phyloP scores from a whole-genome alignment of 169 alveolate species.

The Cryptosporidium felis region DNA sequence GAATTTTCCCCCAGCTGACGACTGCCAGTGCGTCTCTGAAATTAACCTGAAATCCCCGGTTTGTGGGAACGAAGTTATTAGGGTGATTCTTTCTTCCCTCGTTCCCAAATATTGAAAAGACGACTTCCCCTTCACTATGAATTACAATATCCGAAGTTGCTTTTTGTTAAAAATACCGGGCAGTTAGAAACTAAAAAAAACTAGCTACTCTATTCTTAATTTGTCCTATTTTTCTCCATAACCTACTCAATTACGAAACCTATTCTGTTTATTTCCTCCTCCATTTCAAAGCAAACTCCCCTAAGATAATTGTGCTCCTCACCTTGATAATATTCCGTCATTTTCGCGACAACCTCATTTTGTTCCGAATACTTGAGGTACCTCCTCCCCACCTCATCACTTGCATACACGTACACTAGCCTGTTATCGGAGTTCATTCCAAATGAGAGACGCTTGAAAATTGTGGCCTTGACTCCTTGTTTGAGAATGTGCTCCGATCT shows the following conservation, averaged over 20 bases:
- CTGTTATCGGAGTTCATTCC: background rate
- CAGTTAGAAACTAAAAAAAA: background rate
- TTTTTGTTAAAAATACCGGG: no score
- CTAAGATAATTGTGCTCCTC: conserved; percentile 15
- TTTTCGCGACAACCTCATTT: background rate
- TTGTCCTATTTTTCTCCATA: background rate
- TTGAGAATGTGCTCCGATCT: background rate
- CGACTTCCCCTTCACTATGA: no score
- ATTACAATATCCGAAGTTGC: no score
- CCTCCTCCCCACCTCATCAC: conserved; percentile 46
- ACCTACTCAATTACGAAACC: conserved; percentile 65
- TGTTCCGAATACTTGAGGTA: conserved; percentile 1
- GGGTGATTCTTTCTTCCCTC: no score
- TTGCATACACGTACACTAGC: conserved; percentile 11
- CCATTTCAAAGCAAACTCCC: conserved; percentile 58
- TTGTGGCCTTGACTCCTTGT: conserved; percentile 10
- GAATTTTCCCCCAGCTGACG: no score
- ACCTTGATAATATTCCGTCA: conserved; percentile 30
- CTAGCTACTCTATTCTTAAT: background rate
- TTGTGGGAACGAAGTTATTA: no score
- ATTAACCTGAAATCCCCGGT: no score
- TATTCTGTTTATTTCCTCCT: conserved; percentile 8
- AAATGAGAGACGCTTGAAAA: conserved; percentile 18
- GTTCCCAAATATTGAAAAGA: no score
- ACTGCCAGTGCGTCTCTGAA: no score